phyloP scores from a whole-genome alignment of 1,284 basidiomycete species.

The Rhodotorula sp. region DNA sequence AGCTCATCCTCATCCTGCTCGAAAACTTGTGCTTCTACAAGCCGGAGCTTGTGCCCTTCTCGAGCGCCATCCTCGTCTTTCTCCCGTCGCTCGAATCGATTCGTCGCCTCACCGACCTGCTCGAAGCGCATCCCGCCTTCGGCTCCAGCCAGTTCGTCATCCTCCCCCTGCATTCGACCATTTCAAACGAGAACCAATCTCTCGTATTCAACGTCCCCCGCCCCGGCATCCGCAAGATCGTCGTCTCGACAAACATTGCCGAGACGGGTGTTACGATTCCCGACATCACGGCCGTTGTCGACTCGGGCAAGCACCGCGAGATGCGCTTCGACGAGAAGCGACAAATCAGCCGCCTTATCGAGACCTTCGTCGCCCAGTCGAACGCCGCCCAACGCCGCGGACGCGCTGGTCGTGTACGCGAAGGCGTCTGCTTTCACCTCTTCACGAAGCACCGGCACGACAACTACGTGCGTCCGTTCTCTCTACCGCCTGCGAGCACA shows the following conservation, averaged over 20 bases:
- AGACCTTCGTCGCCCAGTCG: slow-evolving; percentile 88
- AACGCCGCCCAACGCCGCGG: slow-evolving; percentile 92
- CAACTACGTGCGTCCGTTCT: slow-evolving; percentile 51
- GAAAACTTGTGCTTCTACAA: slow-evolving; percentile 82
- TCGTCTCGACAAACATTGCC: slow-evolving; percentile 62
- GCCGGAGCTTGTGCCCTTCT: slow-evolving; percentile 60
- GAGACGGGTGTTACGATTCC: slow-evolving; percentile 98
- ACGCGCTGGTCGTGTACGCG: slow-evolving; percentile 85
- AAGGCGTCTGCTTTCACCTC: slow-evolving; percentile 90
- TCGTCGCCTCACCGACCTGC: slow-evolving; percentile 76
- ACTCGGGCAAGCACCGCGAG: slow-evolving; percentile 84
- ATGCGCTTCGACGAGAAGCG: slow-evolving; percentile 99
- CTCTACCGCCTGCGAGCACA: slow-evolving; percentile 5
- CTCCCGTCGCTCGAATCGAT: slow-evolving; percentile 87
- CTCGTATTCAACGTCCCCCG: slow-evolving; percentile 83
- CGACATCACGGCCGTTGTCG: slow-evolving; percentile 96
- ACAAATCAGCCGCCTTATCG: slow-evolving; percentile 87
- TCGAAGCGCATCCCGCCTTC: slow-evolving; percentile 74
- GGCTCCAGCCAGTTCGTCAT: slow-evolving; percentile 70
- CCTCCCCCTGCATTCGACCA: slow-evolving; percentile 85
- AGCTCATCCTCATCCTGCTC: slow-evolving; percentile 72
- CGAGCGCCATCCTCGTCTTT: slow-evolving; percentile 83
- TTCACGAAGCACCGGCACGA: slow-evolving; percentile 90
- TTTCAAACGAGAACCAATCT: slow-evolving; percentile 84
- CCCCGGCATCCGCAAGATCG: slow-evolving; percentile 51